A percentile compares a stretch with the other conserved stretches of the same genome.
Conservation (phyloP, 257 asterid genomes). For the Nicotiana tabacum region DNA sequence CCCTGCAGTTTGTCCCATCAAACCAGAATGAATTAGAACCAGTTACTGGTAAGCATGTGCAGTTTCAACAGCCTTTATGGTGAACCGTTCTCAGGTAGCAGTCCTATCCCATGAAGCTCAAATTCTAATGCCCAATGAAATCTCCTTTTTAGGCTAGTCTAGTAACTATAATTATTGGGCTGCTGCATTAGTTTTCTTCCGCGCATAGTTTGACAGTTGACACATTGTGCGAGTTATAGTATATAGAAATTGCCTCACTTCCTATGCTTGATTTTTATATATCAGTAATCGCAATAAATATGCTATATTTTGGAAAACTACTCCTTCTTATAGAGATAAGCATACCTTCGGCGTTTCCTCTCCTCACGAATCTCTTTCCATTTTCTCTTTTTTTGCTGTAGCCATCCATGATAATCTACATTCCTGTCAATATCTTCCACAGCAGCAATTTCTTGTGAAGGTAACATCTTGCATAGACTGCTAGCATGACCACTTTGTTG, state of each 20-base stretch:
- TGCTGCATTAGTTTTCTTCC: not conserved
- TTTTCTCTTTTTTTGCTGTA: constrained; percentile 85
- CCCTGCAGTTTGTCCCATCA: not conserved
- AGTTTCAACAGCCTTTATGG: not conserved
- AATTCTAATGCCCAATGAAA: not conserved
- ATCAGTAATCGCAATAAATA: not conserved
- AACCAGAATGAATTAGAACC: not conserved
- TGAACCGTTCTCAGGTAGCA: not conserved
- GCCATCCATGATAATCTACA: constrained; percentile 91
- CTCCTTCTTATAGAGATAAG: not conserved
- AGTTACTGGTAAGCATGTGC: not conserved
- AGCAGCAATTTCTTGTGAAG: constrained; percentile 33
- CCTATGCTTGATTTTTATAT: not conserved
- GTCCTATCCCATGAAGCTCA: not conserved
- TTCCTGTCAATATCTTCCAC: constrained; percentile 56
- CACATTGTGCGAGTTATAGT: not conserved
- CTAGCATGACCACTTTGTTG: constrained; percentile 33
- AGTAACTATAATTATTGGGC: not conserved
- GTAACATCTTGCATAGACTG: constrained; percentile 22
- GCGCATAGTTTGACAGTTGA: not conserved
- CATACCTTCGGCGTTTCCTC: constrained; percentile 87
- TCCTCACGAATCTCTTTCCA: constrained; percentile 79
- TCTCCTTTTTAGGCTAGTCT: not conserved
- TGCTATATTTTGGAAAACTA: not conserved
- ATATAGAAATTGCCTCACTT: not conserved